Evolutionary conservation across 768 basidiomycete genomes (phyloP).

Genomic region (Daedaleopsis nitida): DNA sequence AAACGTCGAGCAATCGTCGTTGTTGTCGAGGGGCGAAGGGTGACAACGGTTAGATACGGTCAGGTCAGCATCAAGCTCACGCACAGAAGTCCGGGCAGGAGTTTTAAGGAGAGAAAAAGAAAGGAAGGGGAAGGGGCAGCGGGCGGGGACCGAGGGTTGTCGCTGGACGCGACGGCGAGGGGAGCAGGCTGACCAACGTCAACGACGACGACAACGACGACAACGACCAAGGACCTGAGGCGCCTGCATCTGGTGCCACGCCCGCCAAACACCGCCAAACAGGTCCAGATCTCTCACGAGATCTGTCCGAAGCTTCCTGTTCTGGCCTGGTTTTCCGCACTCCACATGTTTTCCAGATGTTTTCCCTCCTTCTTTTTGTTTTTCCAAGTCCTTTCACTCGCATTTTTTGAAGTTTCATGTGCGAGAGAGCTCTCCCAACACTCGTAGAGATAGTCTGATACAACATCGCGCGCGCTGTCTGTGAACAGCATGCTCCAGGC

Average conservation of each 20-base stretch:
- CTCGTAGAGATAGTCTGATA: too few species aligned
- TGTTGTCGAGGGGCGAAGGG: constrained; percentile 1
- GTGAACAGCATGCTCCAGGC: too few species aligned
- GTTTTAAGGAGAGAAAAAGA: constrained; percentile 27
- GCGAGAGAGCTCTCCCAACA: too few species aligned
- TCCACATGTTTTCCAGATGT: not conserved
- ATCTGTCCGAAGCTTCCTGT: not conserved
- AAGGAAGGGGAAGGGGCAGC: constrained; percentile 22
- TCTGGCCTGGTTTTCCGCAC: not conserved
- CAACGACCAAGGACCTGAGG: constrained; percentile 10
- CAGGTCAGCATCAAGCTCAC: constrained; percentile 18
- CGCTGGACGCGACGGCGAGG: constrained; percentile 21
- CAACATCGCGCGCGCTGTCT: too few species aligned
- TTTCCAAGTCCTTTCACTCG: too few species aligned
- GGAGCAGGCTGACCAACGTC: constrained; percentile 20
- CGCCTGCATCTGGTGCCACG: constrained; percentile 16
- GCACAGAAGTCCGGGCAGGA: constrained; percentile 25
- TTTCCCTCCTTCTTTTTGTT: not conserved
- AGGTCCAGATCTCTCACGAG: not conserved
- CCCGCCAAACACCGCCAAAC: constrained; percentile 21
- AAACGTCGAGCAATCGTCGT: not conserved
- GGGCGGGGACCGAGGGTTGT: constrained; percentile 6
- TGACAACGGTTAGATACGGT: constrained; percentile 26
- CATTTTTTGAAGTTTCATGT: too few species aligned
- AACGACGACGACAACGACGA: constrained; percentile 25